A percentile compares a stretch with the other conserved stretches of the same genome.
These are phyloP conservation scores for Xylariaceae sp. DNA, from an alignment of 2,329 filamentous ascomycete species.

Conservation along the genomic window DNA sequence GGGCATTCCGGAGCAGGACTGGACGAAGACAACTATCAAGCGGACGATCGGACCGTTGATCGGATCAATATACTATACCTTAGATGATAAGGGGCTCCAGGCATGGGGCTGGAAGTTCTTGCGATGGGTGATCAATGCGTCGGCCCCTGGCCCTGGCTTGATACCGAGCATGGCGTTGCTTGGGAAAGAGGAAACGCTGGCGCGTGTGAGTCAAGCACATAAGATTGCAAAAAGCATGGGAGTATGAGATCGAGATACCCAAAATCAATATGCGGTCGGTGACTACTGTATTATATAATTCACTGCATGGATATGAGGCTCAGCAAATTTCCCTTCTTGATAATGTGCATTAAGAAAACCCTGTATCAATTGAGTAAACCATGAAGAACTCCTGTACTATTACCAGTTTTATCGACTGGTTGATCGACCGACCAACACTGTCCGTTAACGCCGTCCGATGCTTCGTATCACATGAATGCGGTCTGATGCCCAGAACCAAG, in stretches of 20 bases:
- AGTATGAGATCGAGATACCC: not conserved
- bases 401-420: slow-evolving; percentile 12
- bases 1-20: slow-evolving; percentile 19
- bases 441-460: slow-evolving; percentile 32
- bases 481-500: slow-evolving; percentile 1
- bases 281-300: not conserved
- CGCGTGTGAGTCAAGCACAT: slow-evolving; percentile 22
- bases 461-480: slow-evolving; percentile 26
- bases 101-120: slow-evolving; percentile 30
- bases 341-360: slow-evolving; percentile 7
- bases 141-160: slow-evolving; percentile 25
- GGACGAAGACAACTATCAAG: slow-evolving; percentile 23
- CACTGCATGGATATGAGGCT: not conserved
- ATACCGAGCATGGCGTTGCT: slow-evolving; percentile 27
- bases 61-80: slow-evolving; percentile 18
- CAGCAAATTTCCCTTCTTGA: not conserved
- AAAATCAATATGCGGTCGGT: not conserved
- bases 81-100: slow-evolving; percentile 5
- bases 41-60: slow-evolving; percentile 19
- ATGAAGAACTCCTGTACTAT: slow-evolving; percentile 23
- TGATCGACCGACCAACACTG: slow-evolving; percentile 6
- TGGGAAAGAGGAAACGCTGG: slow-evolving; percentile 28
- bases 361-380: slow-evolving; percentile 20
- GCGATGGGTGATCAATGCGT: slow-evolving; percentile 30
- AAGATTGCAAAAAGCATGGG: slow-evolving; percentile 16